phyloP scores from a whole-genome alignment of 1,284 basidiomycete genomes.

The Sparassis latifolia region DNA sequence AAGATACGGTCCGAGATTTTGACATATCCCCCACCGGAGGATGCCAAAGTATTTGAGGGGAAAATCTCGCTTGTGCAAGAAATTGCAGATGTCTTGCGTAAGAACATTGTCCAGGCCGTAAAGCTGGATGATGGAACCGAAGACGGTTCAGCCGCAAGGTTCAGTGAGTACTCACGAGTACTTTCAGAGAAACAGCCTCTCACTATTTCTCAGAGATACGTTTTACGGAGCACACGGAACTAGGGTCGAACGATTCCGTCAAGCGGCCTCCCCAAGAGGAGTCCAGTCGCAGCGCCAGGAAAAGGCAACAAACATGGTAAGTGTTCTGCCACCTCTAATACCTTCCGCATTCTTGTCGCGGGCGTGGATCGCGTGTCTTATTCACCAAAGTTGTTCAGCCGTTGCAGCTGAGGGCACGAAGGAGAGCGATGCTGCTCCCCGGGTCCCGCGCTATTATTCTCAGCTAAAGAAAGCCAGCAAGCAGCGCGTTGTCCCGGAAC shows the following conservation, averaged over 20 bases:
- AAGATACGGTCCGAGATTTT: constrained; percentile 56
- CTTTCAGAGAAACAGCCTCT: background rate
- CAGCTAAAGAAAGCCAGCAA: constrained; percentile 63
- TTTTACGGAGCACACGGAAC: constrained; percentile 63
- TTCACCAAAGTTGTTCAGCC: constrained; percentile 22
- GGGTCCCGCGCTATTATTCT: constrained; percentile 46
- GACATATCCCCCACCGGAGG: constrained; percentile 34
- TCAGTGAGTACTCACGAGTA: constrained; percentile 38
- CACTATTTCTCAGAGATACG: constrained; percentile 41
- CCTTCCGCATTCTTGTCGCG: background rate
- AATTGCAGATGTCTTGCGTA: constrained; percentile 58
- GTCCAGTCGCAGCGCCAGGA: constrained; percentile 41
- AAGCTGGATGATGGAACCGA: constrained; percentile 29
- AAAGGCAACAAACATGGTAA: constrained; percentile 26
- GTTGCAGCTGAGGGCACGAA: constrained; percentile 28
- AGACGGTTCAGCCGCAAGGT: constrained; percentile 38
- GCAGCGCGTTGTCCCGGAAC: constrained; percentile 52
- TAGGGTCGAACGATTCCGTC: constrained; percentile 68
- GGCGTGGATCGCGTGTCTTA: constrained; percentile 4
- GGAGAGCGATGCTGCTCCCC: constrained; percentile 21
- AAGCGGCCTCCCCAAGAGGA: constrained; percentile 43
- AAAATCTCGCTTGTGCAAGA: constrained; percentile 53
- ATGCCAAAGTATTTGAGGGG: constrained; percentile 43
- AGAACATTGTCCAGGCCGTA: constrained; percentile 67
- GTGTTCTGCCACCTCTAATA: constrained; percentile 6